These are phyloP conservation scores for Begonia masoniana DNA, from an alignment of 306 rosid species.

Conservation along the genomic window DNA sequence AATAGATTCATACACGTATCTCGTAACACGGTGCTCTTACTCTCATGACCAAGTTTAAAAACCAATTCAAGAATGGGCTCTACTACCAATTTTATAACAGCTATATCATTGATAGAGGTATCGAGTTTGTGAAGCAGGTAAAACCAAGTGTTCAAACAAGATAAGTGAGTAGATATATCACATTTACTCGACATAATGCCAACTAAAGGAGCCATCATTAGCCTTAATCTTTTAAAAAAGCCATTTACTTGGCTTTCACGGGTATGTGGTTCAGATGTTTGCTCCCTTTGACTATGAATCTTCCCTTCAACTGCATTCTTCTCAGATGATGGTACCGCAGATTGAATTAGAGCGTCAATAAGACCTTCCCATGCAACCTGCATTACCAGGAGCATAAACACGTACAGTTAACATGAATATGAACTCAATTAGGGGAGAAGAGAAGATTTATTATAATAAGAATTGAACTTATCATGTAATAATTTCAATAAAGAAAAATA, in stretches of 20 bases:
- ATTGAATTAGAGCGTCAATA: constrained; percentile 59
- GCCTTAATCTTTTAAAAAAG: constrained; percentile 51
- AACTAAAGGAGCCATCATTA: constrained; percentile 71
- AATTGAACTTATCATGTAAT: too few species aligned
- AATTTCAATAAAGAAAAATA: too few species aligned
- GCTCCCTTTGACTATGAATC: constrained; percentile 11
- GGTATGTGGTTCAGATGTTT: constrained; percentile 11
- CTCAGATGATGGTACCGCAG: constrained; percentile 17
- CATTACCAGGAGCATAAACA: neutral
- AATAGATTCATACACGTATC: constrained; percentile 44
- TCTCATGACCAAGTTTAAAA: constrained; percentile 46
- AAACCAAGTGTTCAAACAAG: constrained; percentile 79
- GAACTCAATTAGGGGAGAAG: too few species aligned
- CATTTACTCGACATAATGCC: constrained; percentile 57
- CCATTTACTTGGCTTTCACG: constrained; percentile 29
- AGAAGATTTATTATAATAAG: too few species aligned
- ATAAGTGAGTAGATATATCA: constrained; percentile 46
- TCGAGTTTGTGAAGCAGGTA: constrained; percentile 66
- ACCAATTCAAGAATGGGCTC: constrained; percentile 52
- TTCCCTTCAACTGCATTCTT: constrained; percentile 21
- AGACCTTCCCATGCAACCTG: constrained; percentile 94
- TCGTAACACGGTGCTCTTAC: constrained; percentile 50
- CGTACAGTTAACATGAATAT: too few species aligned
- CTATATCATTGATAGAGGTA: constrained; percentile 36
- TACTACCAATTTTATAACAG: constrained; percentile 32